phyloP scores from a whole-genome alignment of 345 rosid species.

The Hibiscus trionum region DNA sequence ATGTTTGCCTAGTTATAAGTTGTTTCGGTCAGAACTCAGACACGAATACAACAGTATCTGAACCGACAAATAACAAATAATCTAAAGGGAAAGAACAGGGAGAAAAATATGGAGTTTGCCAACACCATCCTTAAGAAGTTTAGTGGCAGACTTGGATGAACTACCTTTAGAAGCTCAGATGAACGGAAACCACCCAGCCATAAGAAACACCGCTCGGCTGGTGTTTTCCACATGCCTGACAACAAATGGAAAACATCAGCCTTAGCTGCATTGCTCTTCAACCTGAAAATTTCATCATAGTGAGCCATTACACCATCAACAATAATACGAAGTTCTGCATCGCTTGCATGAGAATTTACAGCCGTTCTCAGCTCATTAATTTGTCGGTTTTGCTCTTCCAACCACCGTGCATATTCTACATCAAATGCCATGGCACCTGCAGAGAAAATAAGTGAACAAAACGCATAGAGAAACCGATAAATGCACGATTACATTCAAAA shows the following conservation, averaged over 20 bases:
- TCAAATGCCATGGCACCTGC: conserved; percentile 98
- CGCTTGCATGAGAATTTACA: conserved; percentile 90
- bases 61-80: no score
- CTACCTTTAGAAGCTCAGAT: conserved; percentile 94
- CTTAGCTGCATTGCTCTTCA: conserved; percentile 91
- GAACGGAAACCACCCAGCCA: conserved; percentile 99
- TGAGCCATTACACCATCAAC: conserved; percentile 84
- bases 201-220: conserved; percentile 97
- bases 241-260: conserved; percentile 93
- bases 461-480: conserved; percentile 3
- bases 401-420: conserved; percentile 88
- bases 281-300: conserved; percentile 87
- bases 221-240: conserved; percentile 99
- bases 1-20: no score
- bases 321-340: conserved; percentile 80
- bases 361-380: conserved; percentile 92
- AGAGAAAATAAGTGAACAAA: conserved; percentile 10
- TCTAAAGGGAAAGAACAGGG: no score
- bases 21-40: no score
- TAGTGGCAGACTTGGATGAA: background rate
- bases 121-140: background rate
- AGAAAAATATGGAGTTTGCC: no score
- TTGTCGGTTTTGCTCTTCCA: conserved; percentile 77
- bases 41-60: no score
- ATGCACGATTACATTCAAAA: background rate